These are phyloP conservation scores for Aspergillus hancockii DNA, from an alignment of 495 filamentous ascomycete genomes.

Conservation along the genomic window DNA sequence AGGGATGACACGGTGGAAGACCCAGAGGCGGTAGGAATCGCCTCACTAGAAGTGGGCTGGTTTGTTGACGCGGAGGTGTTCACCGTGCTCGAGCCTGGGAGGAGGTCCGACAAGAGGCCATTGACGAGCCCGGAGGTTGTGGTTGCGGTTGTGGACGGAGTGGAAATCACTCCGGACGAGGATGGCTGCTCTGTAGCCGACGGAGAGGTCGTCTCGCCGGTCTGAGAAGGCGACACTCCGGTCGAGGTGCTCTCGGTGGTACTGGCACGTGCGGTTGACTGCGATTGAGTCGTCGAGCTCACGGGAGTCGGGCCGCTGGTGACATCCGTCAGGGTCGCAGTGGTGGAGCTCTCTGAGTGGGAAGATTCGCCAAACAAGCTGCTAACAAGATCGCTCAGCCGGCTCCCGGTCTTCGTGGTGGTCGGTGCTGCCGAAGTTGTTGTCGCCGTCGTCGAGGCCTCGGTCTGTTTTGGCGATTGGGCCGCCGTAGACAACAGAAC, in stretches of 20 bases:
- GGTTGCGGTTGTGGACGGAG: background rate
- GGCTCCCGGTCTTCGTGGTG: background rate
- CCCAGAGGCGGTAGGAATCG: no score
- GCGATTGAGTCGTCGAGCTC: background rate
- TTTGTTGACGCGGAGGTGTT: background rate
- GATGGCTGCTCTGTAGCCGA: background rate
- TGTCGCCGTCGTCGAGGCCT: background rate
- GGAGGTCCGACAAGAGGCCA: background rate
- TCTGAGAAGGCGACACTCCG: background rate
- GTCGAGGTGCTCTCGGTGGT: background rate
- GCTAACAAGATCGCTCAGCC: background rate
- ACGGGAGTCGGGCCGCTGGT: background rate
- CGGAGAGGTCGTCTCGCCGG: background rate
- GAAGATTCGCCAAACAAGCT: background rate
- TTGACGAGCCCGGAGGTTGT: slow-evolving; percentile 1
- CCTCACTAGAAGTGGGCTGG: background rate
- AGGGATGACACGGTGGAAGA: no score
- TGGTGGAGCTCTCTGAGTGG: background rate
- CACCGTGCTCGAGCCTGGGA: background rate
- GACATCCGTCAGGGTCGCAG: background rate
- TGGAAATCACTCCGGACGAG: background rate
- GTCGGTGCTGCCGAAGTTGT: background rate
- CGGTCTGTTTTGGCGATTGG: background rate
- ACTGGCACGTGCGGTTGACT: background rate
- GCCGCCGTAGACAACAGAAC: no score